These are phyloP conservation scores for Macrotyloma uniflorum DNA, from an alignment of 306 rosid genomes.

Conservation along the genomic window DNA sequence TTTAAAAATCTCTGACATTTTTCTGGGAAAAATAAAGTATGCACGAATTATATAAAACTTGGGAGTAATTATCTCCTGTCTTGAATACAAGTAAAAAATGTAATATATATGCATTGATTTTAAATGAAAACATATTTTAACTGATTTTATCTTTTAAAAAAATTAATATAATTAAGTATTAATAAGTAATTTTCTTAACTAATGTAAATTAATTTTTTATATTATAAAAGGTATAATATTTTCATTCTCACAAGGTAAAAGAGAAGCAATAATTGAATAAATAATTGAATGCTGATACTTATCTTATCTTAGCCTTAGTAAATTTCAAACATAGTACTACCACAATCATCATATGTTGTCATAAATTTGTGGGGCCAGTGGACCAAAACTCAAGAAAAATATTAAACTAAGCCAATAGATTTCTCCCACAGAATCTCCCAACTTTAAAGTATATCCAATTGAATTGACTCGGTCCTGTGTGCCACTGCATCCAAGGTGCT, in stretches of 20 bases:
- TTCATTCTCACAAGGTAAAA: neutral
- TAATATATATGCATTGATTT: too few relatives aligned
- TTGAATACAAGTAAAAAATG: too few relatives aligned
- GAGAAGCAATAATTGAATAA: conserved; percentile 1
- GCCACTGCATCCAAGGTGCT: conserved; percentile 40
- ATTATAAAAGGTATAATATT: too few relatives aligned
- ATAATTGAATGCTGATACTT: neutral
- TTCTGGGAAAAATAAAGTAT: too few relatives aligned
- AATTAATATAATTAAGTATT: too few relatives aligned
- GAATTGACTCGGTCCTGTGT: conserved; percentile 39
- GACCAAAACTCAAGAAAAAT: neutral
- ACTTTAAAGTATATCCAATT: conserved; percentile 21
- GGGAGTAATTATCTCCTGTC: too few relatives aligned
- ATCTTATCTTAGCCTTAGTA: neutral
- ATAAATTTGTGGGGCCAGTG: neutral
- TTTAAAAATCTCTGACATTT: too few relatives aligned
- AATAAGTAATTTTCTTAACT: too few relatives aligned
- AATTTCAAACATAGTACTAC: neutral
- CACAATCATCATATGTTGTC: neutral
- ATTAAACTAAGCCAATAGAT: neutral
- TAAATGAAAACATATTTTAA: too few relatives aligned
- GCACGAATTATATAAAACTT: too few relatives aligned
- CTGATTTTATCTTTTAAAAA: too few relatives aligned
- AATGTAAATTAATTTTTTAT: too few relatives aligned
- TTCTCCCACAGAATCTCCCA: conserved; percentile 42